Conservation (phyloP, 163 green algal genomes). For the Scenedesmus sp. region DNA sequence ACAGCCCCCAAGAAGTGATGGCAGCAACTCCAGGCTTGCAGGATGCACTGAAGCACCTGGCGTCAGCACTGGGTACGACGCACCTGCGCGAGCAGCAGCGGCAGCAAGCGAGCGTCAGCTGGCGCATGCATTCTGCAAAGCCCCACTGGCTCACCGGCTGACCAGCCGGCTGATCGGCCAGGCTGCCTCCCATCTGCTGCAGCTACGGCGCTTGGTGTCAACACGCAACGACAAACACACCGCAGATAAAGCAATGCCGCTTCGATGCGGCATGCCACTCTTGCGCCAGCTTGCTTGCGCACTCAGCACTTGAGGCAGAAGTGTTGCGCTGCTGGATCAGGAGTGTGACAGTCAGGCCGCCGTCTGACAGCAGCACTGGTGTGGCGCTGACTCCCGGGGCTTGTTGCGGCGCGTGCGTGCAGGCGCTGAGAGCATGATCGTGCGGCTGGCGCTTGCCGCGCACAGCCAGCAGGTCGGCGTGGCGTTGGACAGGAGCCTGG, state of each 20-base stretch:
- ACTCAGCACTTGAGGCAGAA: neutral
- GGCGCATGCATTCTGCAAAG: neutral
- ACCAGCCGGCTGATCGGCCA: no score
- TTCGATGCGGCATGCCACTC: no score
- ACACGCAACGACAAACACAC: no score
- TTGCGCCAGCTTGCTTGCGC: no score
- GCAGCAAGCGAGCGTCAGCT: neutral
- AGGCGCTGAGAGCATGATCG: slow-evolving; percentile 66
- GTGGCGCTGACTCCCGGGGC: neutral
- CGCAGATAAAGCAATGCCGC: no score
- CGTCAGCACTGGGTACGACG: slow-evolving; percentile 14
- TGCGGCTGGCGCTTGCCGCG: slow-evolving; percentile 53
- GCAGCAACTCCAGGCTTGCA: slow-evolving; percentile 38
- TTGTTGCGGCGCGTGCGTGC: neutral
- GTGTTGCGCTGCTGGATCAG: neutral
- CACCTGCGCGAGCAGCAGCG: neutral
- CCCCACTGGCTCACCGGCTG: neutral
- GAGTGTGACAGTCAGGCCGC: neutral
- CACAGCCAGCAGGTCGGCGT: slow-evolving; percentile 61
- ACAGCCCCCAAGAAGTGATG: slow-evolving; percentile 17
- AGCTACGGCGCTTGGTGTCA: no score
- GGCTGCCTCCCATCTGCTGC: no score
- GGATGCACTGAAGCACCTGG: slow-evolving; percentile 20
- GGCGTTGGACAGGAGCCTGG: slow-evolving; percentile 50
- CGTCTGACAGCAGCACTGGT: neutral